phyloP scores from a whole-genome alignment of 2,329 filamentous ascomycete genomes.

The Celoporthe dispersa region DNA sequence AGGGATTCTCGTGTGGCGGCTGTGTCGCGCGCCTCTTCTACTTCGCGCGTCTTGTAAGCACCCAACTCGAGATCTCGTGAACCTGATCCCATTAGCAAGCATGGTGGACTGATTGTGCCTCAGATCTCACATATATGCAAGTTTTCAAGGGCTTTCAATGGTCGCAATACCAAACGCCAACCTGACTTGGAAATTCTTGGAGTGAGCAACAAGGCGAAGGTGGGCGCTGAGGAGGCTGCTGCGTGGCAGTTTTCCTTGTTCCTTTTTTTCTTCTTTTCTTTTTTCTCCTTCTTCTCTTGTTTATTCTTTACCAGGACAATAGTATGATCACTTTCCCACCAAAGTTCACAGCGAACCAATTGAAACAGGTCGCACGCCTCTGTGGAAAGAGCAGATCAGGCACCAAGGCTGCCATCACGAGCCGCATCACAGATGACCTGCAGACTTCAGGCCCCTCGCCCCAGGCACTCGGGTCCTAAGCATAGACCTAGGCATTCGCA shows the following conservation, averaged over 20 bases:
- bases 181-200: not conserved
- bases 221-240: not conserved
- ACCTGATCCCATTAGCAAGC: not conserved
- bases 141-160: too few relatives aligned
- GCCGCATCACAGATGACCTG: constrained; percentile 52
- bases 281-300: not conserved
- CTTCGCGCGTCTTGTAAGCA: constrained; percentile 2
- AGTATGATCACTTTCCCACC: constrained; percentile 25
- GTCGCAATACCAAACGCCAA: not conserved
- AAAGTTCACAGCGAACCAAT: constrained; percentile 15
- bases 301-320: too few relatives aligned
- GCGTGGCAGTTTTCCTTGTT: not conserved
- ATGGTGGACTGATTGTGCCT: not conserved
- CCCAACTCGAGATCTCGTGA: not conserved
- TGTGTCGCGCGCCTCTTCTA: constrained; percentile 12
- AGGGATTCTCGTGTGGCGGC: constrained; percentile 23
- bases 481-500: constrained; percentile 84
- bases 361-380: constrained; percentile 24
- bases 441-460: constrained; percentile 29
- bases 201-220: not conserved
- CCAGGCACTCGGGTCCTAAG: constrained; percentile 64
- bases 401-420: constrained; percentile 58
- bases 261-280: not conserved
- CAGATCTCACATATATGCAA: not conserved
- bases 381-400: constrained; percentile 43